Percentiles rank a stretch among this genome's conserved stretches.
Evolutionary conservation across 2,329 filamentous ascomycete genomes (phyloP).

Genomic region (Volutella citrinella): DNA sequence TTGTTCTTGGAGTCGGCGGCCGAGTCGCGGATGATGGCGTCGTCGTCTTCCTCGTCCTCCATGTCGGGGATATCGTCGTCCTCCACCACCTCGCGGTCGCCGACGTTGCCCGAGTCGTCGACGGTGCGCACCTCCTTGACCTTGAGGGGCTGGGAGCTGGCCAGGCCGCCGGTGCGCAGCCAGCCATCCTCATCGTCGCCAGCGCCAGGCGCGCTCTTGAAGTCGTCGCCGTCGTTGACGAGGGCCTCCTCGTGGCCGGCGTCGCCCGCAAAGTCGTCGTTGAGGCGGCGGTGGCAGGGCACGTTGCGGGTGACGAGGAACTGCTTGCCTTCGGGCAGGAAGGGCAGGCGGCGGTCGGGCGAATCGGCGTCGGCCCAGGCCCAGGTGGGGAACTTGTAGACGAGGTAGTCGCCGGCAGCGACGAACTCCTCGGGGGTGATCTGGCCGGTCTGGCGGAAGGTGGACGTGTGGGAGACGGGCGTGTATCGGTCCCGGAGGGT

Average conservation of each 20-base stretch:
- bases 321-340: slow-evolving; percentile 88
- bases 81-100: slow-evolving; percentile 66
- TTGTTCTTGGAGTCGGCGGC: slow-evolving; percentile 44
- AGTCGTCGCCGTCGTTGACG: slow-evolving; percentile 74
- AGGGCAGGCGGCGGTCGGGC: slow-evolving; percentile 71
- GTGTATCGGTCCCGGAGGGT: slow-evolving; percentile 89
- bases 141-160: slow-evolving; percentile 71
- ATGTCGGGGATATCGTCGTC: slow-evolving; percentile 93
- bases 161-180: slow-evolving; percentile 81
- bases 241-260: slow-evolving; percentile 83
- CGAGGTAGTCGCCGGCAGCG: slow-evolving; percentile 91
- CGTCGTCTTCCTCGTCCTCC: slow-evolving; percentile 96
- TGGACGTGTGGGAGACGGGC: slow-evolving; percentile 84
- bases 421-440: slow-evolving; percentile 98
- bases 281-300: slow-evolving; percentile 85
- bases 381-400: slow-evolving; percentile 99
- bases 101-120: slow-evolving; percentile 84
- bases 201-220: slow-evolving; percentile 44
- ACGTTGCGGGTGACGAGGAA: slow-evolving; percentile 93
- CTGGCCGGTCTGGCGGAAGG: slow-evolving; percentile 89
- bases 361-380: slow-evolving; percentile 88
- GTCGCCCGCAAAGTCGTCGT: slow-evolving; percentile 89
- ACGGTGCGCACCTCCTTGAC: slow-evolving; percentile 81
- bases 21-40: slow-evolving; percentile 88
- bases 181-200: slow-evolving; percentile 80